A percentile compares a stretch with the other conserved stretches of the same genome.
These are phyloP conservation scores for Paraphaeosphaeria sporulosa DNA, from an alignment of 2,329 filamentous ascomycete species.

Conservation along the genomic window DNA sequence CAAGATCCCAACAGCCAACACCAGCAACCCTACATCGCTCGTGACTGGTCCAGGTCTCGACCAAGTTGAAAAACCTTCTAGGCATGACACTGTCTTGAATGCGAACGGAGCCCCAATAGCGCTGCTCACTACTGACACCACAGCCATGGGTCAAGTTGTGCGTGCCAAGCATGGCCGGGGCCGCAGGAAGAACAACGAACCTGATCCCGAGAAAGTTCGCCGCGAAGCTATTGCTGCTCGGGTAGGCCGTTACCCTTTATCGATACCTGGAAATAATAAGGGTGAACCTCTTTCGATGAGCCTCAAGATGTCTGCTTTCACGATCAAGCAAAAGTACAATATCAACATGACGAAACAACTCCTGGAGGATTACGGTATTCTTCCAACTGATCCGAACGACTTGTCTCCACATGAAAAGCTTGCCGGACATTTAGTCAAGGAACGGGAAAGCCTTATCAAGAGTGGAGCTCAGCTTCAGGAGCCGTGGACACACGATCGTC, in stretches of 20 bases:
- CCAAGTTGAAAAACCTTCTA: not conserved
- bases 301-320: not conserved
- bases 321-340: not conserved
- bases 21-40: too few relatives aligned
- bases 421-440: not conserved
- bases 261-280: not conserved
- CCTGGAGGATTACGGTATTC: not conserved
- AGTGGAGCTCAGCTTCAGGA: not conserved
- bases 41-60: too few relatives aligned
- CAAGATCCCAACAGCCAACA: too few relatives aligned
- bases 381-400: not conserved
- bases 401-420: not conserved
- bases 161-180: not conserved
- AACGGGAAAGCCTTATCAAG: not conserved
- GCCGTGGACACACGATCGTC: not conserved
- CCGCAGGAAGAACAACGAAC: not conserved
- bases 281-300: not conserved
- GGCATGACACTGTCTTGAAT: not conserved
- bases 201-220: not conserved
- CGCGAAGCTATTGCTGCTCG: not conserved
- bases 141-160: not conserved
- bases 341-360: not conserved
- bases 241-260: not conserved
- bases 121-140: too few relatives aligned
- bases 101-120: not conserved